Percentiles rank a stretch among this genome's conserved stretches.
phyloP scores from a whole-genome alignment of 768 basidiomycete species.

The Auricularia heimuer region DNA sequence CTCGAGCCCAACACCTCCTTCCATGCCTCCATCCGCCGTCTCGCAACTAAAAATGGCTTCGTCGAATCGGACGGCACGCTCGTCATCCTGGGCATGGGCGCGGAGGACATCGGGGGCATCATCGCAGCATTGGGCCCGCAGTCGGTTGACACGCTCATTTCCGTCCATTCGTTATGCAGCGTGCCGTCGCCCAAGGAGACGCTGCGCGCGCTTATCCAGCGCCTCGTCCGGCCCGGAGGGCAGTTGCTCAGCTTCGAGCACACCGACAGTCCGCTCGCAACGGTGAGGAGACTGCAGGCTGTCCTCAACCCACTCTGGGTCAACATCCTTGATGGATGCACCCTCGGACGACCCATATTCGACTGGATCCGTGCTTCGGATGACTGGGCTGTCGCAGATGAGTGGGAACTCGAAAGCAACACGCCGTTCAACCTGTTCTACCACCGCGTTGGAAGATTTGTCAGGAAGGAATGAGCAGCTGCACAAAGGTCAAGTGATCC shows the following conservation, averaged over 20 bases:
- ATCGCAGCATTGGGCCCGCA: background rate
- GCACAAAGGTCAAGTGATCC: too few relatives aligned
- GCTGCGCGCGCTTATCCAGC: conserved; percentile 35
- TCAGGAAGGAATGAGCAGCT: background rate
- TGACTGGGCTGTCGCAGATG: conserved; percentile 2
- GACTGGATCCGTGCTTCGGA: conserved; percentile 7
- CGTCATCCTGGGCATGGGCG: conserved; percentile 16
- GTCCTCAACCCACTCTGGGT: conserved; percentile 68
- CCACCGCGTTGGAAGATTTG: conserved; percentile 9
- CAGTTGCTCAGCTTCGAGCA: conserved; percentile 63
- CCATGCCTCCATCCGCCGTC: conserved; percentile 7
- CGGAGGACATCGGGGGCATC: conserved; percentile 4
- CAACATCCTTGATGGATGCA: conserved; percentile 14
- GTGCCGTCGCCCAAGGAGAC: conserved; percentile 46
- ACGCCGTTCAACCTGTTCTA: conserved; percentile 9
- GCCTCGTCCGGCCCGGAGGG: conserved; percentile 55
- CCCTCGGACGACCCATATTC: conserved; percentile 9
- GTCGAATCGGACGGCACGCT: background rate
- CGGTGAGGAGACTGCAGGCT: conserved; percentile 61
- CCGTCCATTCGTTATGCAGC: conserved; percentile 56
- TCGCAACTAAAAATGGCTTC: background rate
- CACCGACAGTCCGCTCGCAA: conserved; percentile 40
- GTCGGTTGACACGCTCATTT: conserved; percentile 51
- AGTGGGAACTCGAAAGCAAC: conserved; percentile 1
- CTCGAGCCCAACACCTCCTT: conserved; percentile 14